Evolutionary conservation across 805 yeast genomes (phyloP), one percentile per base, ranked within the genome.

Genomic region (Cyberlindnera xishuangbannaensis): DNA sequence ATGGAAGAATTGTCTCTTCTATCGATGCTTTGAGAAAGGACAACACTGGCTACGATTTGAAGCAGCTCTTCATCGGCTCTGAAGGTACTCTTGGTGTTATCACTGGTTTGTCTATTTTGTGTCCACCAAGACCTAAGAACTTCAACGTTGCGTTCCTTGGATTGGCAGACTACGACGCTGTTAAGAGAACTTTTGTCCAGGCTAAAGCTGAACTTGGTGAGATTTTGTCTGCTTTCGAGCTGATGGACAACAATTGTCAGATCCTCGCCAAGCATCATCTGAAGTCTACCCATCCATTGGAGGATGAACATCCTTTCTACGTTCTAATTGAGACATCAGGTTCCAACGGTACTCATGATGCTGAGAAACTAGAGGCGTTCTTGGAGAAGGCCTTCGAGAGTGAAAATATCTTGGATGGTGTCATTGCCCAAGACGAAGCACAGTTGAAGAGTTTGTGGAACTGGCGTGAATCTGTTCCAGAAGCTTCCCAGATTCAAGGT

Each of bases 311-410:
- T 60, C 95, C 95, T 33, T 92, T 87, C 56, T 90, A 86, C 56
- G 78, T 92, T 2, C 68, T 92, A 41, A 86, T 92, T 48, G 98
- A 92, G 65, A 90, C 96, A 10, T 78, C 92, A n/a, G 98, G 98
- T 7, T 86, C 97, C 5, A 83, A 82, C 56, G 80, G 82, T 47
- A 94, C 83, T 26, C 98, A 92, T 52, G 97, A 92, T 55, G 90
- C 83, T 59, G 88, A 76, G 44, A 92, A 92, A 60, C 69, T 92
- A 36, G 95, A 86, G 56, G 55, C 71, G 0, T 92, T 92, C 58
- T 67, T 92, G 53, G 97, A 87, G 47, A 64, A 64, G 19, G 81
- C 80, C 12, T 83, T 92, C 86, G 95, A 83, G 58, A 71, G 74
- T 19, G 97, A 81, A 32, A 57, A 78, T 29, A 88, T 92, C 20